These are phyloP conservation scores for Komagataella pseudopastoris DNA, from an alignment of 805 yeast species.

Conservation along the genomic window DNA sequence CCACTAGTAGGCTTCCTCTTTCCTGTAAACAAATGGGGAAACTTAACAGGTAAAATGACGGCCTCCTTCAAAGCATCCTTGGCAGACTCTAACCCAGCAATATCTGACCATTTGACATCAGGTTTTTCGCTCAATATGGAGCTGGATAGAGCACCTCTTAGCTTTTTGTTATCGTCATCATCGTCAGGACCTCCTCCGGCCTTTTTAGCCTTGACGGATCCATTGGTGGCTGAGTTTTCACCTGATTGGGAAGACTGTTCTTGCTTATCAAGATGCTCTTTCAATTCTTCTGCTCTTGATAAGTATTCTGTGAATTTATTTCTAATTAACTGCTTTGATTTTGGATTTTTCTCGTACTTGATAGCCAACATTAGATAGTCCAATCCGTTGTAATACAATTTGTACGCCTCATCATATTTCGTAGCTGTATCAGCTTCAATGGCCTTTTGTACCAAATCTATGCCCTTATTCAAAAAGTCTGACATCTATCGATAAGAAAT, in stretches of 20 bases:
- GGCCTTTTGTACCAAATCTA: conserved; percentile 86
- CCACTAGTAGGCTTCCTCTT: conserved; percentile 90
- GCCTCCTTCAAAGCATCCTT: conserved; percentile 96
- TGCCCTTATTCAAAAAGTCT: conserved; percentile 83
- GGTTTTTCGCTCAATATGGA: conserved; percentile 89
- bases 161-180: conserved; percentile 69
- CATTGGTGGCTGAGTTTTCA: conserved; percentile 37
- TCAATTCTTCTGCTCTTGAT: conserved; percentile 86
- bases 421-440: conserved; percentile 88
- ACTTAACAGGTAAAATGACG: conserved; percentile 88
- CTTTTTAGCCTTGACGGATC: conserved; percentile 44
- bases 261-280: conserved; percentile 69
- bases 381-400: conserved; percentile 80
- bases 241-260: conserved; percentile 30
- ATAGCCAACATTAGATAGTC: conserved; percentile 93
- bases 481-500: conserved; percentile 6
- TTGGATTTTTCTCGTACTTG: conserved; percentile 85
- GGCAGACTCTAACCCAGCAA: conserved; percentile 92
- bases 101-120: conserved; percentile 86
- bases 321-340: conserved; percentile 78
- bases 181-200: conserved; percentile 25
- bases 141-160: conserved; percentile 83
- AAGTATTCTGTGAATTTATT: conserved; percentile 85
- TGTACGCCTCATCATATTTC: conserved; percentile 87
- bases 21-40: conserved; percentile 92